phyloP scores from a whole-genome alignment of 2,329 filamentous ascomycete species.

The Xylaria sp. region DNA sequence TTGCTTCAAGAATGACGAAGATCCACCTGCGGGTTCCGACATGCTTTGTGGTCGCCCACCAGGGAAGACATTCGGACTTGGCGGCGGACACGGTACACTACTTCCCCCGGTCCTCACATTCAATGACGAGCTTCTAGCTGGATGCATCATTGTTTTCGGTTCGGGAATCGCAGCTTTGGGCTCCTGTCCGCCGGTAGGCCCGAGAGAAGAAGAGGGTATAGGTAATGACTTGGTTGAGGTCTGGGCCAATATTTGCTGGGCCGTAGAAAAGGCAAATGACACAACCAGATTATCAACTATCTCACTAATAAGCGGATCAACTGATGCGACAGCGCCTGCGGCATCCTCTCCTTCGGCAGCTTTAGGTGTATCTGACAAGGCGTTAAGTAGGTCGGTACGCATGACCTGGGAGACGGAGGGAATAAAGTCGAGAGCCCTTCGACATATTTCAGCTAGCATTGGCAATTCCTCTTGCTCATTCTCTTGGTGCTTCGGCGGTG shows the following conservation, averaged over 20 bases:
- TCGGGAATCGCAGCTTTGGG: conserved; percentile 72
- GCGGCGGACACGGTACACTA: conserved; percentile 51
- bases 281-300: conserved; percentile 79
- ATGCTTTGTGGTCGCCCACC: conserved; percentile 54
- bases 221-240: conserved; percentile 76
- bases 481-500: conserved; percentile 62
- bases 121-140: conserved; percentile 72
- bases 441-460: conserved; percentile 87
- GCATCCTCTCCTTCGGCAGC: conserved; percentile 52
- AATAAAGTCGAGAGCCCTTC: conserved; percentile 84
- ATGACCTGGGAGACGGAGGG: conserved; percentile 82
- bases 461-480: conserved; percentile 76
- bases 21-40: conserved; percentile 55
- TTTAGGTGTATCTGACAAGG: conserved; percentile 59
- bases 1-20: conserved; percentile 64
- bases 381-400: conserved; percentile 78
- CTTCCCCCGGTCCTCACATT: conserved; percentile 53
- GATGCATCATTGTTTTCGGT: conserved; percentile 77
- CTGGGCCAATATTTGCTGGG: conserved; percentile 80
- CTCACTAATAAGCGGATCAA: conserved; percentile 57
- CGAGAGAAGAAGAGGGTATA: conserved; percentile 69
- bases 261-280: conserved; percentile 81
- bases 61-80: conserved; percentile 66
- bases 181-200: conserved; percentile 61
- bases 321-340: conserved; percentile 37